Conservation (phyloP, 2,329 filamentous ascomycete genomes). For the Fusarium sublunatum region DNA sequence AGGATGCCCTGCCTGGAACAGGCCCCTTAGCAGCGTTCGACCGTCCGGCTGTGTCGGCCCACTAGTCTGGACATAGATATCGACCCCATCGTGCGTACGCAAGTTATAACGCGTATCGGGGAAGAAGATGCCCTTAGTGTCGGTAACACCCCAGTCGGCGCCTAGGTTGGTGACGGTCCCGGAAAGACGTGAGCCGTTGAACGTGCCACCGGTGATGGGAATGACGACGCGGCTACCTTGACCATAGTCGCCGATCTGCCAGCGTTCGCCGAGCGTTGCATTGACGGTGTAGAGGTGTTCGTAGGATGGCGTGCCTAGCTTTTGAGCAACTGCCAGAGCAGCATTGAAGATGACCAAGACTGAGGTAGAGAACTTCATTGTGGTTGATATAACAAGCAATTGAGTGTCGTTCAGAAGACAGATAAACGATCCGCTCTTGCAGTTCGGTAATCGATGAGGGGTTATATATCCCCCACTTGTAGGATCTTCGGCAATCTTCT, state of each 20-base stretch:
- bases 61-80: slow-evolving; percentile 52
- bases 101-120: slow-evolving; percentile 55
- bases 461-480: slow-evolving; percentile 20
- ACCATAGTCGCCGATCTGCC: slow-evolving; percentile 40
- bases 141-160: slow-evolving; percentile 53
- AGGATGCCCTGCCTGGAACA: slow-evolving; percentile 51
- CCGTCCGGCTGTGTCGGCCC: slow-evolving; percentile 53
- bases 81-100: slow-evolving; percentile 52
- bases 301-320: slow-evolving; percentile 31
- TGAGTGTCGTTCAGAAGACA: no score
- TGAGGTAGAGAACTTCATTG: slow-evolving; percentile 23
- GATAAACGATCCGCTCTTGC: no score
- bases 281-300: slow-evolving; percentile 43
- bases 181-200: slow-evolving; percentile 50
- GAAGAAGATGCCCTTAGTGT: slow-evolving; percentile 52
- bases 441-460: slow-evolving; percentile 9
- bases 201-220: slow-evolving; percentile 52
- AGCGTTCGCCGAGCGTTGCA: slow-evolving; percentile 34
- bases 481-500: slow-evolving; percentile 20
- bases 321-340: slow-evolving; percentile 20
- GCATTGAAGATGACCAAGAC: slow-evolving; percentile 7
- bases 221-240: slow-evolving; percentile 43
- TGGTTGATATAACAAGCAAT: background rate
- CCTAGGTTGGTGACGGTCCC: slow-evolving; percentile 49
- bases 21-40: slow-evolving; percentile 39